Evolutionary conservation across 1,284 basidiomycete genomes (phyloP), one percentile per base, ranked within the genome.

Genomic region (Filobasidium uniguttulatum): DNA sequence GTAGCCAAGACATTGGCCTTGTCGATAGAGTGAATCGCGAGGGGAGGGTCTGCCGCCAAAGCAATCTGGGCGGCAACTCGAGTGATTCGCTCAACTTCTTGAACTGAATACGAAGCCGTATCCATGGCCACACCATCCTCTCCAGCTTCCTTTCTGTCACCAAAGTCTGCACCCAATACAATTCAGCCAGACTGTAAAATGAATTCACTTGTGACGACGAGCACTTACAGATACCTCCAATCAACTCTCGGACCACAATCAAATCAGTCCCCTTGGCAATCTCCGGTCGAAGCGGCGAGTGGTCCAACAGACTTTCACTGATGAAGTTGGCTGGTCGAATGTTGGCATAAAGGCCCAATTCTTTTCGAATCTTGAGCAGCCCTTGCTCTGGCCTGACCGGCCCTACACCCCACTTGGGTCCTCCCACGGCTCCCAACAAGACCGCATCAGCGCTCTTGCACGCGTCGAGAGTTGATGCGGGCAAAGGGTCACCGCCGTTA

Each of bases 1-100:
- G 82, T 89, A 34, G 94, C 94, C 46, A 99, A 79, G 26, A 99
- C 94, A 68, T 99, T 99, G 51, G 94, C 94, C 73, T 99, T 99
- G 76, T 99, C 94, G 68, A 99, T 78, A 2, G 88, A 93, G 69
- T 90, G 86, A 54, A 99, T 81, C 41, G 80, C 76, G 43, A 93
- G 76, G 17, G 93, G 89, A 3, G 94, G 94, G 64, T 84, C 77
- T 14, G 80, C 72, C 46, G 82, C 75, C 49, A 90, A 71, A 1
- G 94, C 91, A 57, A 98, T 85, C 70, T 89, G 83, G 31, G 86
- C 90, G 8, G 93, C 94, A 37, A 98, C 89, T 25, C 89, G 81
- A 5, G 93, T 93, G 63, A 98, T 98, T 47, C 94, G 79, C 70
- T 94, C 77, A 38, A 99, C 83, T 67, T 99, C 94, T 15, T 77